Conservation (phyloP, 352 stramenopile genomes). For the Phytopythium cucurbitacearum region DNA sequence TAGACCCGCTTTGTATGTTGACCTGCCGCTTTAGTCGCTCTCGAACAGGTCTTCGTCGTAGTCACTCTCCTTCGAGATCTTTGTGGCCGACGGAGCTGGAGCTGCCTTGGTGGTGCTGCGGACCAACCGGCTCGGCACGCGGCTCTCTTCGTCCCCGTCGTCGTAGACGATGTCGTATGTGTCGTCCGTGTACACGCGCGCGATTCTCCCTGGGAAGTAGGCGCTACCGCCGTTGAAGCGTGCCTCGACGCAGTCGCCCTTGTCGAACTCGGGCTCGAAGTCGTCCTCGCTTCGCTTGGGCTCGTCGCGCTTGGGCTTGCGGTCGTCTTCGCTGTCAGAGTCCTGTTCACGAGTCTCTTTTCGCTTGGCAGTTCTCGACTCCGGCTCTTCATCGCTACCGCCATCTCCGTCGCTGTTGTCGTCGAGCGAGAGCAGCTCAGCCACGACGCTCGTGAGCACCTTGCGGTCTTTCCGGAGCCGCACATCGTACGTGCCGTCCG, state of each 20-base stretch:
- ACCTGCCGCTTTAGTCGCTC: conserved; percentile 25
- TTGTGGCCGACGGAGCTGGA: conserved; percentile 5
- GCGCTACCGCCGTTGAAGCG: conserved; percentile 47
- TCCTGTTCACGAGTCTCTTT: conserved; percentile 4
- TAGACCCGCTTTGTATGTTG: conserved; percentile 5
- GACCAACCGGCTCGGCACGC: conserved; percentile 42
- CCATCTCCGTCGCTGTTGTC: conserved; percentile 27
- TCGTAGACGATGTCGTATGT: conserved; percentile 67
- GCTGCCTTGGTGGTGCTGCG: conserved; percentile 10
- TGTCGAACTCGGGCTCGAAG: conserved; percentile 45
- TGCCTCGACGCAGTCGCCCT: conserved; percentile 55
- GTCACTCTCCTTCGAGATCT: conserved; percentile 13
- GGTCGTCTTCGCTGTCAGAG: conserved; percentile 7
- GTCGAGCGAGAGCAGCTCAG: conserved; percentile 43
- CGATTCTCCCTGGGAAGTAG: conserved; percentile 51
- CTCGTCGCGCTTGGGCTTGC: conserved; percentile 5
- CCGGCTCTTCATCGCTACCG: conserved; percentile 5
- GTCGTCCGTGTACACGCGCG: conserved; percentile 43
- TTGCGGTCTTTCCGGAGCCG: conserved; percentile 18
- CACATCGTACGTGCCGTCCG: conserved; percentile 56
- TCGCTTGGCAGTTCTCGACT: neutral
- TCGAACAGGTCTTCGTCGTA: conserved; percentile 66
- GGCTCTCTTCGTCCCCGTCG: conserved; percentile 63
- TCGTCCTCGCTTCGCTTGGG: conserved; percentile 17
- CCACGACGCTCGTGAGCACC: conserved; percentile 27